Evolutionary conservation across 257 asterid genomes (phyloP), one percentile per base, ranked within the genome.

Genomic region (Salvia rosmarinus): DNA sequence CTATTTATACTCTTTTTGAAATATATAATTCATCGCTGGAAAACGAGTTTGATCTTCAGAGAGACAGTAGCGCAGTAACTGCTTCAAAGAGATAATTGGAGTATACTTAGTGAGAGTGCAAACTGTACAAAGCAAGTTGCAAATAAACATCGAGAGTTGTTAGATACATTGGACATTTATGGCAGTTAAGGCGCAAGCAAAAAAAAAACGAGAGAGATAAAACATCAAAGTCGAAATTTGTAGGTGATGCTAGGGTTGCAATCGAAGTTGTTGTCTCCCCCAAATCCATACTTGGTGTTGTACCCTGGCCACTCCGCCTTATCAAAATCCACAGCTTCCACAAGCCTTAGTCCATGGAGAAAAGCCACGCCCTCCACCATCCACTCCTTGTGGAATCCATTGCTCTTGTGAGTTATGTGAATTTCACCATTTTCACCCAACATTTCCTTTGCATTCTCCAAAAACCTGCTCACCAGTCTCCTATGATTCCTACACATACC

Each of bases 351-450:
- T 3, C 25, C 2, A 10, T 35, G 50, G 9, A 54, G 11, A 9
- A 17, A 17, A 0, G 62, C 71, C 30, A 49, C 0, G 2, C 5
- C 17, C 13, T 21, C 64, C 17, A 81, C n/a, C 25, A 66, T 60
- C 80, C 80, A 81, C 42, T 81, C 82, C 9, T 0, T 4, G 52
- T 72, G 81, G 61, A 76, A 76, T 1, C 21, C 77, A 23, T 80
- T 80, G 6, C 68, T 72, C 71, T 80, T 80, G 75, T 78, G 82
- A 23, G 82, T 23, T 46, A 78, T 73, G 61, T 78, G 79, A 52
- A 78, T 78, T 28, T 80, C 79, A 17, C 76, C 84, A 34, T 72
- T 11, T 25, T 61, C 74, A 6, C 62, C 14, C 0, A 67, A 25
- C 81, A 80, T 52, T 10, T 58, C 68, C 52, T 46, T 76, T 0